Base-by-base conservation (phyloP, 2,329 filamentous ascomycete species). In the Parastagonospora nodorum region DNA sequence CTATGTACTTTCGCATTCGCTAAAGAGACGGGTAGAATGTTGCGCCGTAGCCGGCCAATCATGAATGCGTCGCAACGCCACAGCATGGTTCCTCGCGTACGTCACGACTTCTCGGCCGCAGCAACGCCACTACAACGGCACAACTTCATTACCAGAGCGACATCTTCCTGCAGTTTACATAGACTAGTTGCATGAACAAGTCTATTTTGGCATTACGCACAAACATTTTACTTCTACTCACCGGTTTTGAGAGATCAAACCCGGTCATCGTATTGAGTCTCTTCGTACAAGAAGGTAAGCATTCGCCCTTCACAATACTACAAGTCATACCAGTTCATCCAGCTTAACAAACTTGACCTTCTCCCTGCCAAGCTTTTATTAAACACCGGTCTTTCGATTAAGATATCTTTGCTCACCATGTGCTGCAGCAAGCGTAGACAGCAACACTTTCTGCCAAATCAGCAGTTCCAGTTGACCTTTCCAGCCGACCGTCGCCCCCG, bases 61-160 rank as follows among this genome's bases (percentile, higher is more conserved):
- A 46, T 2, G 29, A n/a, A 12, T 2, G n/a, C 37, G 16, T 16
- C n/a, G 7, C 8, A 15, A 28, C 42, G 45, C 45, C 41, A 45
- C 50, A 28, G 10, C 16, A n/a, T 8, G 12, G 14, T 16, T 36
- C 40, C 33, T 29, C 41, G 37, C 43, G 39, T 47, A 50, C 51
- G 51, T 54, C 51, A 54, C 44, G 51, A 54, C 51, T 52, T 45
- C 12, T 39, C 43, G 51, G 51, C 46, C 51, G 51, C 42, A 54
- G 45, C 27, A 45, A 33, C 45, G 37, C 45, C 45, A 47, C 45
- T 29, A 5, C 11, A 27, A 33, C 45, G 16, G 30, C 31, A 12
- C 19, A 28, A 35, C 24, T 29, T 8, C 37, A 30, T 14, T 11
- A 30, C 30, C 12, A 36, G n/a, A 43, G 24, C 11, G 14, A 29